Percentiles rank a stretch among this genome's conserved stretches.
Evolutionary conservation across 2,329 filamentous ascomycete species (phyloP).

Genomic region (Sclerotinia spermophila): DNA sequence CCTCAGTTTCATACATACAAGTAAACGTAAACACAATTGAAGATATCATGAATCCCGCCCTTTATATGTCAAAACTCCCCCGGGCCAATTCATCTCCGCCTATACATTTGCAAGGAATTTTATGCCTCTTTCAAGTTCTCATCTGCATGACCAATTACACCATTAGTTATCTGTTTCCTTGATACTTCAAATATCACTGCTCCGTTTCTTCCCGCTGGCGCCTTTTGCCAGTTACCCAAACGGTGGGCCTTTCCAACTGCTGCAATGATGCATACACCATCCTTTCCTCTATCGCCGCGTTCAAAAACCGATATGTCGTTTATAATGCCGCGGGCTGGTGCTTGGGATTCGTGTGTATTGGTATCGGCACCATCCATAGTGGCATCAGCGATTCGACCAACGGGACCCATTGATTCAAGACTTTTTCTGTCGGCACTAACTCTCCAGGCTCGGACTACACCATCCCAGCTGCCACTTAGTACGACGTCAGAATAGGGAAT

Average conservation of each 20-base stretch:
- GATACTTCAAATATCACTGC: constrained; percentile 85
- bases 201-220: constrained; percentile 66
- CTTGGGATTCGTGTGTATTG: not conserved
- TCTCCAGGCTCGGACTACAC: constrained; percentile 79
- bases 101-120: not conserved
- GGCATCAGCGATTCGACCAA: constrained; percentile 42
- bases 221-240: constrained; percentile 71
- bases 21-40: constrained; percentile 10
- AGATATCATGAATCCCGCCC: constrained; percentile 19
- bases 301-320: constrained; percentile 90
- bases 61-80: constrained; percentile 5
- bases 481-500: constrained; percentile 89
- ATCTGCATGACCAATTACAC: constrained; percentile 17
- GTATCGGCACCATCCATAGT: not conserved
- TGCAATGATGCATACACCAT: constrained; percentile 79
- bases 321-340: constrained; percentile 60
- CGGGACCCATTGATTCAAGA: constrained; percentile 67
- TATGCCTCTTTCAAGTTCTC: constrained; percentile 9
- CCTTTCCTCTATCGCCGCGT: constrained; percentile 69
- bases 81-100: not conserved
- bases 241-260: constrained; percentile 84
- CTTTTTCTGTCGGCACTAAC: constrained; percentile 78
- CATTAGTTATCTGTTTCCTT: constrained; percentile 35
- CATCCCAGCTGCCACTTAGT: constrained; percentile 92
- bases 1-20: not conserved